phyloP scores from a whole-genome alignment of 139 green algal genomes.

The Diplosphaera chodatii region DNA sequence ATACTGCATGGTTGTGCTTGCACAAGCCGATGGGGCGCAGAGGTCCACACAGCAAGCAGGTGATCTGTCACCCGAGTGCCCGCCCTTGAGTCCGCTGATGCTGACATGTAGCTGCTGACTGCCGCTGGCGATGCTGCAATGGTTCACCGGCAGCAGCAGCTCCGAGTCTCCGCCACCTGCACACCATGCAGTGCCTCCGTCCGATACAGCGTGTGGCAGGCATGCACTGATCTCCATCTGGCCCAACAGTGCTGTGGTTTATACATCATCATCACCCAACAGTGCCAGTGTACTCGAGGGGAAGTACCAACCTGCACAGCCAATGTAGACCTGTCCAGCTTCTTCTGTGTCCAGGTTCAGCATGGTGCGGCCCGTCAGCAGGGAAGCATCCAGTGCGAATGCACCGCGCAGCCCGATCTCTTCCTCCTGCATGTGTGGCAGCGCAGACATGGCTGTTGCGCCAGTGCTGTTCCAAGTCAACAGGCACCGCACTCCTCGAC shows the following conservation, averaged over 20 bases:
- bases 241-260: too few species aligned
- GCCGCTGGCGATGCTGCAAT: conserved; percentile 5
- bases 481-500: too few species aligned
- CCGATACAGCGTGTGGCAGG: too few species aligned
- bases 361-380: conserved; percentile 55
- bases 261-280: too few species aligned
- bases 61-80: conserved; percentile 50
- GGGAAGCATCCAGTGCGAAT: conserved; percentile 40
- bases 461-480: too few species aligned
- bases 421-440: conserved; percentile 4
- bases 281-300: too few species aligned
- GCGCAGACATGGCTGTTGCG: too few species aligned
- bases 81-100: conserved; percentile 46
- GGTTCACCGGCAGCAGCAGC: conserved; percentile 31
- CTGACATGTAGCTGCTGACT: conserved; percentile 8
- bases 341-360: conserved; percentile 78
- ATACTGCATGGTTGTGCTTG: too few species aligned
- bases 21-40: too few species aligned
- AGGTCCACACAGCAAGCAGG: too few species aligned
- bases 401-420: conserved; percentile 31
- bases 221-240: too few species aligned
- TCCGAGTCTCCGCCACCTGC: conserved; percentile 55
- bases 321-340: conserved; percentile 61
- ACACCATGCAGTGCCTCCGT: too few species aligned
- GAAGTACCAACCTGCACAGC: conserved; percentile 55